A percentile compares a stretch with the other conserved stretches of the same genome.
These are phyloP conservation scores for Saprolegnia parasitica DNA, from an alignment of 352 stramenopile species.

Conservation along the genomic window DNA sequence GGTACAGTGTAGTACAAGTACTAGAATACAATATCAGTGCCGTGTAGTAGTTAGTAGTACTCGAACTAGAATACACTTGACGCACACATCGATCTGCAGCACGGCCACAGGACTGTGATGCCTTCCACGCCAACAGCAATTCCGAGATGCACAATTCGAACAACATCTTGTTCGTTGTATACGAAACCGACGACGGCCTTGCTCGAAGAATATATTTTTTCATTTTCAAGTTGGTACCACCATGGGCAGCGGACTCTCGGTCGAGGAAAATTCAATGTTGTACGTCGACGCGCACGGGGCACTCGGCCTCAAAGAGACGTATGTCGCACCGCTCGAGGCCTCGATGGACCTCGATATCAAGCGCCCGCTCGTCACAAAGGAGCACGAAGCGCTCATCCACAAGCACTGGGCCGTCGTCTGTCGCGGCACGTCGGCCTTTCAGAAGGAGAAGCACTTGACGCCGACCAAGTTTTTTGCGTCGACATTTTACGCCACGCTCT, in stretches of 20 bases:
- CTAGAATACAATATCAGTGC: no score
- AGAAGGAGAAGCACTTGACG: slow-evolving; percentile 14
- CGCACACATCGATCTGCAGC: no score
- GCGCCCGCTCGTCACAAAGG: slow-evolving; percentile 2
- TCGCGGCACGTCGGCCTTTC: slow-evolving; percentile 2
- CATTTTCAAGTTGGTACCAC: no score
- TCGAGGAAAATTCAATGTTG: slow-evolving; percentile 1
- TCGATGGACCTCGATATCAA: slow-evolving; percentile 16
- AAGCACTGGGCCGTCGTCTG: slow-evolving; percentile 7
- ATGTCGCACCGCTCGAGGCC: neutral
- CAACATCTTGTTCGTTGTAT: no score
- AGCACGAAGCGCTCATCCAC: slow-evolving; percentile 19
- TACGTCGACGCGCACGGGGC: neutral
- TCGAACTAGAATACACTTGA: no score
- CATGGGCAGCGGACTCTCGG: slow-evolving; percentile 2
- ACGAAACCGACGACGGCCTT: no score
- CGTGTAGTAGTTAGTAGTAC: no score
- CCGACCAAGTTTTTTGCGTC: slow-evolving; percentile 17
- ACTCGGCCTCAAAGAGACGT: neutral
- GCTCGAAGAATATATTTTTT: no score
- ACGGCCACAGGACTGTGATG: no score
- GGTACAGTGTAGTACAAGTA: no score
- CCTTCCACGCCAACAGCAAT: no score
- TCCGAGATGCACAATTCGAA: no score
- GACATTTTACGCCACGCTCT: slow-evolving; percentile 17